These are phyloP conservation scores for Xanthoceras sorbifolium DNA, from an alignment of 345 rosid genomes.

Conservation along the genomic window DNA sequence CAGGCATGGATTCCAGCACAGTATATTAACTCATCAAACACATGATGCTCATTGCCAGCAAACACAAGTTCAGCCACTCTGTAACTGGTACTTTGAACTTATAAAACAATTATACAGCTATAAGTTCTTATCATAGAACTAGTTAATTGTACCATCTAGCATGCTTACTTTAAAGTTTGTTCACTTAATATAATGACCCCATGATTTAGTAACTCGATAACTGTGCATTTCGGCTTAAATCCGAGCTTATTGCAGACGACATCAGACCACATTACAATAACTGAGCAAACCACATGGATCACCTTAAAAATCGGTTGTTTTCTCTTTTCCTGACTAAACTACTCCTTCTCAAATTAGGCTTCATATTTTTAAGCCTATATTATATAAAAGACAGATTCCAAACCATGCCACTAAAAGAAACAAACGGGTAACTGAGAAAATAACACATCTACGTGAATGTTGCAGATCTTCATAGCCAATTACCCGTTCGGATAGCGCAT, in stretches of 20 bases:
- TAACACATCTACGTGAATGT: not conserved
- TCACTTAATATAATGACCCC: not conserved
- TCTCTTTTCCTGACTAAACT: not conserved
- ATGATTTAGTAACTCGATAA: not conserved
- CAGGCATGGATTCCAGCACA: not conserved
- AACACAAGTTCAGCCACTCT: not conserved
- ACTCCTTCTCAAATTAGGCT: not conserved
- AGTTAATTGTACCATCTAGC: not conserved
- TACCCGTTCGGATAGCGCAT: slow-evolving; percentile 84
- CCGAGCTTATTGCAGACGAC: not conserved
- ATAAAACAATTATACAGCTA: not conserved
- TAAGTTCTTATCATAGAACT: not conserved
- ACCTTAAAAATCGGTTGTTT: not conserved
- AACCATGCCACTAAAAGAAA: slow-evolving; percentile 3
- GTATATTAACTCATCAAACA: slow-evolving; percentile 2
- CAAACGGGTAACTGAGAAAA: not conserved
- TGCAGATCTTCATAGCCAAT: slow-evolving; percentile 1
- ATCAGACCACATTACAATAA: not conserved
- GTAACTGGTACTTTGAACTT: not conserved
- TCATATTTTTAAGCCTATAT: not conserved
- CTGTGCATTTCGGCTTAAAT: not conserved
- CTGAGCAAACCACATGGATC: not conserved
- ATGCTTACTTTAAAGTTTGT: not conserved
- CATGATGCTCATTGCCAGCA: not conserved
- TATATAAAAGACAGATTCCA: not conserved